Evolutionary conservation across 2,329 filamentous ascomycete species (phyloP), one percentile per base, ranked within the genome.

Genomic region (Colletotrichum lentis): DNA sequence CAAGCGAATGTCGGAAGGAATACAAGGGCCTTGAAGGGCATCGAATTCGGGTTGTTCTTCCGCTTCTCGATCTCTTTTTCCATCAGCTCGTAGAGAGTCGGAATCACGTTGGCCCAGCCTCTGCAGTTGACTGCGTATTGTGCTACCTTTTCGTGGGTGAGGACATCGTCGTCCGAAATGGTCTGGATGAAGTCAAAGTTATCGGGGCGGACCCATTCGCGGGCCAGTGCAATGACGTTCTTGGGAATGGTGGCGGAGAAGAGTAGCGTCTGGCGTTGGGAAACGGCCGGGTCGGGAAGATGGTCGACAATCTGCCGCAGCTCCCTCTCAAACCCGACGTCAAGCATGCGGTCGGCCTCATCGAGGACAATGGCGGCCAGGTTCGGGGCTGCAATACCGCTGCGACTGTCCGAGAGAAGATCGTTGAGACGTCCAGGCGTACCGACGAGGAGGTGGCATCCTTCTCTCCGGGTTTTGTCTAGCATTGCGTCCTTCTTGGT

Each of bases 311-410:
- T 92, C 1, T 86, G 77, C 57, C 83, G 79, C 58, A 95, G 85
- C 64, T 89, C 90, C 43, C 83, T 82, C 64, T 90, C 83, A 74
- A 95, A 95, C 2, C 92, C 96, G 84, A 97, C 96, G 82, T 99
- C 96, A 77, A 99, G 87, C 92, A 99, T 97, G 74, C 96, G 92
- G 80, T 99, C 96, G 74, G 96, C 96, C 84, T 99, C 96, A 74
- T 99, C 96, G 54, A 99, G 90, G 71, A 98, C 94, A 53, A 99
- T 85, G 73, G 96, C 96, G 77, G 93, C 91, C 83, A 98, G 90
- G 78, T 92, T 94, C 78, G 76, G 94, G 79, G 92, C 91, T 24
- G 83, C 81, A 46, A 97, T 86, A 27, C 87, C 85, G 64, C 84
- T 87, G 63, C 77, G 75, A 0, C 82, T 79, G 74, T 97, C 93